Evolutionary conservation across 345 rosid species (phyloP), one percentile per base, ranked within the genome.

Genomic region (Pugionium dolabratum): DNA sequence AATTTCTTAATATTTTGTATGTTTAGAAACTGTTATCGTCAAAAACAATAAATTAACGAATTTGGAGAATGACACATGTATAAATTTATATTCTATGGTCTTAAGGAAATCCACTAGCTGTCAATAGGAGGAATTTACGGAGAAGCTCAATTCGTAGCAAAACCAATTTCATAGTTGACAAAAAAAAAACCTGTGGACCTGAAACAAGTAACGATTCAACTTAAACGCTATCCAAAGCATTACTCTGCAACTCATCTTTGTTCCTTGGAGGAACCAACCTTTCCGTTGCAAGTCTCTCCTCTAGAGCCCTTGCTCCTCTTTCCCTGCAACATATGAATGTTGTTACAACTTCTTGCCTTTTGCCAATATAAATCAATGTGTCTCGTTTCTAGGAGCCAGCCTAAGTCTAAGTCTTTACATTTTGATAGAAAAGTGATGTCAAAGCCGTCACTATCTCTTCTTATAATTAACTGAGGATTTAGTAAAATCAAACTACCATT

Each of bases 251-350:
- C 56, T 82, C 97, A 52, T 90, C 88, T 8, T 79, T 53, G 60
- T 78, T 78, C 63, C 46, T 74, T 48, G 81, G 62, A 50, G 86
- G 64, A 43, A 79, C 89, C 84, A 86, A 47, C 72, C 79, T 81
- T 82, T 89, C 98, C 27, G 96, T 69, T 48, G 85, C 94, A 67
- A 94, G 84, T 80, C 96, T 88, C 80, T 91, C 99, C 79, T 90
- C 99, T 49, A 91, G 76, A 6, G 99, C 97, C 62, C 96, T 84
- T n/a, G 97, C 97, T 34, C 97, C 99, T 70, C 95, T 85, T 84
- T 95, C 97, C 79, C 97, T 95, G 90, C 87, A 62, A 67, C 35
- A 29, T 46, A 18, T 18, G 18, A 18, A 18, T 18, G 18, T 18
- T 18, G 18, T 18, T 18, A 18, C 18, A 18, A 18, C 18, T 18